phyloP scores from a whole-genome alignment of 768 basidiomycete genomes.

The Coprinopsis sp. region DNA sequence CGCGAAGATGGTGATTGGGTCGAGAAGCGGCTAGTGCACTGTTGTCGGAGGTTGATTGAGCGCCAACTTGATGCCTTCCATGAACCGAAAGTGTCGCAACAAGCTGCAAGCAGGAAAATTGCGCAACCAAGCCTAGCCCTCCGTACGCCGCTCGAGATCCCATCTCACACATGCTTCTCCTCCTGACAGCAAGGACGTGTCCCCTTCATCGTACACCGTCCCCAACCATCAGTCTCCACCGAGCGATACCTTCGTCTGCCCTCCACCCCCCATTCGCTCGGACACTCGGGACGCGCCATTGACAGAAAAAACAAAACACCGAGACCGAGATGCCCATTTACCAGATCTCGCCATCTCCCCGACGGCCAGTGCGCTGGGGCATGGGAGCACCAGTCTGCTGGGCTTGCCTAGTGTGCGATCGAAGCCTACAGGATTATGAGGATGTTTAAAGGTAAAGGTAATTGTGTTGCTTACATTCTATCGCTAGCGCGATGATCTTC shows the following conservation, averaged over 20 bases:
- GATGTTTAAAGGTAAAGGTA: slow-evolving; percentile 13
- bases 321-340: slow-evolving; percentile 31
- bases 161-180: slow-evolving; percentile 6
- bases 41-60: background rate
- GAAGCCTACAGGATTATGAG: slow-evolving; percentile 52
- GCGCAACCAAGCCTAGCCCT: background rate
- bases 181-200: slow-evolving; percentile 7
- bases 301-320: slow-evolving; percentile 22
- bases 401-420: slow-evolving; percentile 81
- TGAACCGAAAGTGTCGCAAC: background rate
- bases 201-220: slow-evolving; percentile 6
- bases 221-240: slow-evolving; percentile 29
- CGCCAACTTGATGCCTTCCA: slow-evolving; percentile 4
- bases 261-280: slow-evolving; percentile 45
- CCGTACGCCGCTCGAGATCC: background rate
- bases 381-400: slow-evolving; percentile 54
- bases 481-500: slow-evolving; percentile 81
- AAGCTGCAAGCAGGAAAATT: background rate
- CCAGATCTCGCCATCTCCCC: slow-evolving; percentile 52
- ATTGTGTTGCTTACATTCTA: slow-evolving; percentile 59
- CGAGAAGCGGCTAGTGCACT: slow-evolving; percentile 5
- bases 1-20: slow-evolving; percentile 2
- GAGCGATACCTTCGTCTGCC: slow-evolving; percentile 39
- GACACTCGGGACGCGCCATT: slow-evolving; percentile 41
- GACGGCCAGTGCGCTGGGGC: slow-evolving; percentile 40